Evolutionary conservation across 2,329 filamentous ascomycete genomes (phyloP), one percentile per base, ranked within the genome.

Genomic region (Fusarium sacchari): DNA sequence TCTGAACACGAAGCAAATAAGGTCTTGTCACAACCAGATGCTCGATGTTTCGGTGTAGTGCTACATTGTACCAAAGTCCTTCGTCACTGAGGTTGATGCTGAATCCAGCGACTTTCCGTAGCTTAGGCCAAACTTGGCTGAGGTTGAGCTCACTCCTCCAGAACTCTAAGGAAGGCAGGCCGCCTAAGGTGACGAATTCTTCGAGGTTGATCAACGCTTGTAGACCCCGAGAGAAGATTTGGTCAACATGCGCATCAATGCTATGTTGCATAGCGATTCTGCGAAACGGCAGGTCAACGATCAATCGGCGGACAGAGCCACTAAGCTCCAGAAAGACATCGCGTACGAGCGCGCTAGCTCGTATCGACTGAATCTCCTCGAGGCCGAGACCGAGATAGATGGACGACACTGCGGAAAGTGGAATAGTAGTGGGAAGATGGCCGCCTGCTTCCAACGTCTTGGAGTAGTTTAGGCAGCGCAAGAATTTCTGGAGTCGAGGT

Each of bases 251-350:
- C 6, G 5, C 30, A 34, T 72, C 68, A 8, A 66, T 49, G 17
- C 37, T 64, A 15, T 67, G 49, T 3, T 64, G 42, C 26, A 64
- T 60, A 7, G 55, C 47, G 12, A 67, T 34, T 36, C 57, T 62
- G 18, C 69, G 72, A 17, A 60, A 67, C 1, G 72, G 72, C 6
- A 74, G 28, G 36, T 74, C 72, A 18, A 75, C 11, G 13, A 74
- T 64, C 5, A 74, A 44, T 5, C 69, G 68, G 24, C 64, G 69
- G 3, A 75, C 18, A 1, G 72, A 75, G 18, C 28, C 22, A 7
- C 72, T 55, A 1, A 74, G 43, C 10, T 39, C 24, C 11, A 53
- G 17, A 7, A 75, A 57, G 1, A 75, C 20, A 18, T 73, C 59
- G 3, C 71, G 52, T 2, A 74, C 39, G 1, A 63, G 24, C 5